phyloP scores from a whole-genome alignment of 108 stramenopile species.

The Stephanodiscus triporus region DNA sequence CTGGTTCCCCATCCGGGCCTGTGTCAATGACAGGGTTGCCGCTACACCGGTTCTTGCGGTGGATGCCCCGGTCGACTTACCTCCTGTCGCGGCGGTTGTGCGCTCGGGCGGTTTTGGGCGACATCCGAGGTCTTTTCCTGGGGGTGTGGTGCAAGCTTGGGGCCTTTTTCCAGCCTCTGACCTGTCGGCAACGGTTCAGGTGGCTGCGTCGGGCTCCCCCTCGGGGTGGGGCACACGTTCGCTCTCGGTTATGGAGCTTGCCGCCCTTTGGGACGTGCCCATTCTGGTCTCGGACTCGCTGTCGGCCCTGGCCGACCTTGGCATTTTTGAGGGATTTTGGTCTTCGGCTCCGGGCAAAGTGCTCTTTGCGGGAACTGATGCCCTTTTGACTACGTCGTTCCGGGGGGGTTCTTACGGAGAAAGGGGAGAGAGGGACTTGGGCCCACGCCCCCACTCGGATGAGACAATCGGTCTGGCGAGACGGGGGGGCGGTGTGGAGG shows the following conservation, averaged over 20 bases:
- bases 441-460: not conserved
- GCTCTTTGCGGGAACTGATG: not conserved
- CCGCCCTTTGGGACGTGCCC: slow-evolving; percentile 5
- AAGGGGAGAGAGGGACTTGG: too few relatives aligned
- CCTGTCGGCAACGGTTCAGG: not conserved
- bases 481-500: too few relatives aligned
- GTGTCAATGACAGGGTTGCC: too few relatives aligned
- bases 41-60: not conserved
- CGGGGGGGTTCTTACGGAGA: slow-evolving; percentile 13
- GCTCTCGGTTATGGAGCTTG: not conserved
- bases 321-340: not conserved
- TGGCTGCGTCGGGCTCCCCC: not conserved
- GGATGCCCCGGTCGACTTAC: not conserved
- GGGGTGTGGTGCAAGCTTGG: not conserved
- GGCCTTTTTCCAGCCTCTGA: not conserved
- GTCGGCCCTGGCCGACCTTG: not conserved
- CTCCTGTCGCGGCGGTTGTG: not conserved
- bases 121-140: not conserved
- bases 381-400: not conserved
- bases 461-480: too few relatives aligned
- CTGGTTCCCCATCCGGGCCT: too few relatives aligned
- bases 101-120: not conserved
- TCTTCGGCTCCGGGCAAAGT: not conserved
- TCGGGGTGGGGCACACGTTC: not conserved
- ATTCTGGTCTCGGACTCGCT: not conserved